phyloP scores from a whole-genome alignment of 805 yeast genomes.

The Candida stauntonica region DNA sequence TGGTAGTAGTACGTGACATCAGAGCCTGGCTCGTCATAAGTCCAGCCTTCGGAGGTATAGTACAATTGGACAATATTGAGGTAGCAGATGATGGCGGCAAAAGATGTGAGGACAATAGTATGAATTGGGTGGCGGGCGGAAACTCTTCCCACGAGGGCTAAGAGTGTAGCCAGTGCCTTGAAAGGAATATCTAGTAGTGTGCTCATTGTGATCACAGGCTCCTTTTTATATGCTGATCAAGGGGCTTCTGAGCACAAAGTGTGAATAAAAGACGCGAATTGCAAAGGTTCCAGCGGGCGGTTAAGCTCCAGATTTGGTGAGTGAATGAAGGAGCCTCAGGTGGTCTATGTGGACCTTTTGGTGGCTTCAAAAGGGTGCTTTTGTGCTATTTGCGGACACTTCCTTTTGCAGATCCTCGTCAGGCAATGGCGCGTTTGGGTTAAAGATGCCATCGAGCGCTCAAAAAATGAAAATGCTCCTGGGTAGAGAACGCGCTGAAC shows the following conservation, averaged over 20 bases:
- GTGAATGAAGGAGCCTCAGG: not conserved
- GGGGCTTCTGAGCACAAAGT: not conserved
- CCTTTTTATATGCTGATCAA: no score
- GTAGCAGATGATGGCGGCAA: constrained; percentile 78
- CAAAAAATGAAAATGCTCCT: constrained; percentile 1
- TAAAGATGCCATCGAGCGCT: constrained; percentile 5
- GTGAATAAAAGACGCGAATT: not conserved
- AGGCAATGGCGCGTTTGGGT: not conserved
- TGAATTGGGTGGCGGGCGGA: constrained; percentile 87
- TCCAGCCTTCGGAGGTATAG: constrained; percentile 39
- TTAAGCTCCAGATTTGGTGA: not conserved
- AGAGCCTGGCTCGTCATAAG: constrained; percentile 28
- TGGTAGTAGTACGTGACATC: constrained; percentile 32
- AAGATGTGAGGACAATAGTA: constrained; percentile 63
- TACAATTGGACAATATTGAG: constrained; percentile 62
- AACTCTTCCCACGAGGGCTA: constrained; percentile 45
- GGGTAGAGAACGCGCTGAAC: not conserved
- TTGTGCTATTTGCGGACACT: no score
- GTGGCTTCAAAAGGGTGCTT: not conserved
- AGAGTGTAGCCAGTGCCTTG: constrained; percentile 28
- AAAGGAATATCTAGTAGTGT: constrained; percentile 27
- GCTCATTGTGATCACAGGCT: no score
- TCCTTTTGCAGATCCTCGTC: not conserved
- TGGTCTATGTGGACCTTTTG: not conserved
- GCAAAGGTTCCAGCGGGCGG: constrained; percentile 5